Percentiles rank a stretch among this genome's conserved stretches.
Evolutionary conservation across 176 grass and related monocot genomes (phyloP).

Genomic region (Oryza punctata): DNA sequence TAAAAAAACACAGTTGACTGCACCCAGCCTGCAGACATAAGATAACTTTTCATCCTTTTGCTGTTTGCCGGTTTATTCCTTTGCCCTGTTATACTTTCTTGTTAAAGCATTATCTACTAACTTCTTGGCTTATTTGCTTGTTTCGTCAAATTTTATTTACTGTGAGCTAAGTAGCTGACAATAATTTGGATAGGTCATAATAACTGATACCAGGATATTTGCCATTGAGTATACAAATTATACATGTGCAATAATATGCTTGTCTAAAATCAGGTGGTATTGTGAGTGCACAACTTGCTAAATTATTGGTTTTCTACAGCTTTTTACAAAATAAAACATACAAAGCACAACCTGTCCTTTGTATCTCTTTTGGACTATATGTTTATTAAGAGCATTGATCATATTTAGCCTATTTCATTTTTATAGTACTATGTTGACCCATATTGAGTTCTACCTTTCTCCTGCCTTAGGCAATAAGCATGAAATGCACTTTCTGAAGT

Average conservation of each 20-base stretch:
- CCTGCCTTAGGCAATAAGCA: neutral
- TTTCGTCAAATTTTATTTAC: too few species aligned
- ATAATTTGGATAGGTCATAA: neutral
- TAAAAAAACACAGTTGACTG: too few species aligned
- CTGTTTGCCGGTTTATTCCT: neutral
- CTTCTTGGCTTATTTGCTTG: too few species aligned
- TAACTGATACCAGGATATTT: neutral
- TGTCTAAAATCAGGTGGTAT: neutral
- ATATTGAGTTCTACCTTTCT: neutral
- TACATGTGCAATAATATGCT: neutral
- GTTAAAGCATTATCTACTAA: too few species aligned
- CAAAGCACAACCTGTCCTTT: neutral
- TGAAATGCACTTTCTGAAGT: constrained; percentile 25
- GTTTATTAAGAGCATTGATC: neutral
- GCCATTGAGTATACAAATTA: neutral
- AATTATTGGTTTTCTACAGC: neutral
- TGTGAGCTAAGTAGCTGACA: too few species aligned
- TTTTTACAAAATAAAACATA: constrained; percentile 28
- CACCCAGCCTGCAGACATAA: neutral
- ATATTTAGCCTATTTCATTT: neutral
- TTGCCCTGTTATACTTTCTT: too few species aligned
- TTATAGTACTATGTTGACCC: neutral
- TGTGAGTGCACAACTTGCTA: neutral
- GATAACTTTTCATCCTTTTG: neutral
- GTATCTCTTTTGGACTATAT: constrained; percentile 4